These are phyloP conservation scores for Kazachstania kunashirensis DNA, from an alignment of 805 yeast species.

Conservation along the genomic window DNA sequence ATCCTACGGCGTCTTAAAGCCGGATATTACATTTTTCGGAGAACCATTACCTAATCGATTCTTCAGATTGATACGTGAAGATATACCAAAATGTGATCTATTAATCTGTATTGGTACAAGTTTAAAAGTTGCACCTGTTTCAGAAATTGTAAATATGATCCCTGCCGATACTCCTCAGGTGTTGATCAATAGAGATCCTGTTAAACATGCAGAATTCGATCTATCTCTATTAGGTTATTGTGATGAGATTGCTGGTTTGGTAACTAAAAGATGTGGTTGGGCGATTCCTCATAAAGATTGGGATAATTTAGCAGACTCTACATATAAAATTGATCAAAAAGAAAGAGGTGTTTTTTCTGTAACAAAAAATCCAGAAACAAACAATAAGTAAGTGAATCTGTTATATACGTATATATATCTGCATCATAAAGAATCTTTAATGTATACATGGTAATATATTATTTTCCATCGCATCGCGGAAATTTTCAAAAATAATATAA, in stretches of 20 bases:
- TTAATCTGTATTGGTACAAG: slow-evolving; percentile 84
- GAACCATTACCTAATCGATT: slow-evolving; percentile 68
- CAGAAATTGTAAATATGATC: slow-evolving; percentile 67
- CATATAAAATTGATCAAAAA: slow-evolving; percentile 16
- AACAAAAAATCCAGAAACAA: slow-evolving; percentile 9
- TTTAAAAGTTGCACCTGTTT: slow-evolving; percentile 87
- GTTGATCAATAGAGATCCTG: slow-evolving; percentile 66
- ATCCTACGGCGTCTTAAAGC: slow-evolving; percentile 76
- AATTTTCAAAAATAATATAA: no score
- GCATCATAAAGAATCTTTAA: no score
- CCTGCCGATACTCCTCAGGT: slow-evolving; percentile 67
- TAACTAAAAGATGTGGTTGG: slow-evolving; percentile 54
- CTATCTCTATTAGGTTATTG: slow-evolving; percentile 68
- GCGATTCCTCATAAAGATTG: slow-evolving; percentile 45
- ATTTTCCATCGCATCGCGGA: no score
- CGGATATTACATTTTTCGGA: slow-evolving; percentile 88
- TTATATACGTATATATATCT: no score
- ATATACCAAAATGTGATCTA: slow-evolving; percentile 62
- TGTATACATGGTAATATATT: no score
- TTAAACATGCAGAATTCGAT: slow-evolving; percentile 71
- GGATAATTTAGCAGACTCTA: slow-evolving; percentile 21
- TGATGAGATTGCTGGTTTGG: slow-evolving; percentile 67
- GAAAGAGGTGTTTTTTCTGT: slow-evolving; percentile 27
- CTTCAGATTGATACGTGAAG: slow-evolving; percentile 49
- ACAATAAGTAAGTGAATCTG: no score